These are phyloP conservation scores for Gelatoporia subvermispora DNA, from an alignment of 768 basidiomycete genomes.

Conservation along the genomic window DNA sequence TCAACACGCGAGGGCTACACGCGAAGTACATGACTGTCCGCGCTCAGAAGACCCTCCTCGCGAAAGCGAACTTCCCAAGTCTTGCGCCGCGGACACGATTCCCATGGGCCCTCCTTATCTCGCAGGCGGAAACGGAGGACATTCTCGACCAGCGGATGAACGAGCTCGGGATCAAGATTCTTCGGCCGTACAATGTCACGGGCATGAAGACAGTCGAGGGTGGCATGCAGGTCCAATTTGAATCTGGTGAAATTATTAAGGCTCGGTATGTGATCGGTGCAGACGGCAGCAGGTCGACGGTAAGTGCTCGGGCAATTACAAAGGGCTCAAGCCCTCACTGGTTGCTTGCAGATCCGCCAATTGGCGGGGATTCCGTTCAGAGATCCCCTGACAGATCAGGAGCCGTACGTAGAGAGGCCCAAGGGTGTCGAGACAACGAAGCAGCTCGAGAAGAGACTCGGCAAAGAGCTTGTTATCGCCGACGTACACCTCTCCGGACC, in stretches of 20 bases:
- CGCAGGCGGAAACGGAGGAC: constrained; percentile 42
- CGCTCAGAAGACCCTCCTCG: no score
- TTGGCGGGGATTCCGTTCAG: no score
- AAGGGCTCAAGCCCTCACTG: neutral
- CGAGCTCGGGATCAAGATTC: constrained; percentile 27
- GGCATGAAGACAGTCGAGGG: constrained; percentile 28
- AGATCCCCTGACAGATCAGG: no score
- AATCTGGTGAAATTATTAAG: constrained; percentile 38
- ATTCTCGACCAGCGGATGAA: constrained; percentile 33
- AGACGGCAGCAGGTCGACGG: constrained; percentile 44
- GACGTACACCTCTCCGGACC: no score
- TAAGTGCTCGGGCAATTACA: constrained; percentile 17
- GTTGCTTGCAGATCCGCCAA: constrained; percentile 36
- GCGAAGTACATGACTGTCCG: no score
- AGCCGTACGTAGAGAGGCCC: no score
- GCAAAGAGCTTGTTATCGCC: no score
- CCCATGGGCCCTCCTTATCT: constrained; percentile 37
- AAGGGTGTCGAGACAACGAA: no score
- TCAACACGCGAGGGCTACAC: no score
- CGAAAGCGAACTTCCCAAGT: no score
- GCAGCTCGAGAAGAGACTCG: no score
- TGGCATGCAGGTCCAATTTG: constrained; percentile 29
- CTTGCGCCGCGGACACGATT: constrained; percentile 38
- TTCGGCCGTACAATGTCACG: constrained; percentile 35
- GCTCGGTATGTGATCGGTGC: constrained; percentile 47